These are phyloP conservation scores for Ustilago curta DNA, from an alignment of 1,284 basidiomycete species.

Conservation along the genomic window DNA sequence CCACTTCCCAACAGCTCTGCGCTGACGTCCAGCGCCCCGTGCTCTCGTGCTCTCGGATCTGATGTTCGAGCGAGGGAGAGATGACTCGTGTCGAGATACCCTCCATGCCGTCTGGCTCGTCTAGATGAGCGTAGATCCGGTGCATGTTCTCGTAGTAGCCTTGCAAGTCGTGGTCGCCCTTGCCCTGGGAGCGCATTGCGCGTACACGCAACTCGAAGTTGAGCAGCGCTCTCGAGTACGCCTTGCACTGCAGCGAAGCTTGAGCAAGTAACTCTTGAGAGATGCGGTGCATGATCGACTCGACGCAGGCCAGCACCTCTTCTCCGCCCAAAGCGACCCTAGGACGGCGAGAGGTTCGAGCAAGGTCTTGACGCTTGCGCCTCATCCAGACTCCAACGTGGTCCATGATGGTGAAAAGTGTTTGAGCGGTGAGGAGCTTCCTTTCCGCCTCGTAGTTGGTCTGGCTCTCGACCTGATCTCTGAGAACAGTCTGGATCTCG, in stretches of 20 bases:
- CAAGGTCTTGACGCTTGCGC: slow-evolving; percentile 68
- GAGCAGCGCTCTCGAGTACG: slow-evolving; percentile 93
- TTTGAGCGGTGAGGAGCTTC: slow-evolving; percentile 75
- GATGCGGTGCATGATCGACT: slow-evolving; percentile 83
- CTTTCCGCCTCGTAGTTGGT: slow-evolving; percentile 56
- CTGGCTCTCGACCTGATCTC: slow-evolving; percentile 79
- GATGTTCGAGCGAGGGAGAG: slow-evolving; percentile 91
- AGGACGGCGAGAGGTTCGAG: slow-evolving; percentile 37
- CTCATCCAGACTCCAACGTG: slow-evolving; percentile 92
- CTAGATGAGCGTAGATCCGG: slow-evolving; percentile 93
- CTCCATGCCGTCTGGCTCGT: slow-evolving; percentile 99
- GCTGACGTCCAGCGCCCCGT: slow-evolving; percentile 98
- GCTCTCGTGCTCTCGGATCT: slow-evolving; percentile 97
- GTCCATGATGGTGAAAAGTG: slow-evolving; percentile 92
- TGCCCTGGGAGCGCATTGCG: slow-evolving; percentile 57
- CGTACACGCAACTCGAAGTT: slow-evolving; percentile 81
- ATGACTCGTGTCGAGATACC: slow-evolving; percentile 91
- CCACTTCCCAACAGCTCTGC: slow-evolving; percentile 99
- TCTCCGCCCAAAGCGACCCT: slow-evolving; percentile 44
- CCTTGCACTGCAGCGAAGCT: slow-evolving; percentile 92
- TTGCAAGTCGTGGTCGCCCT: slow-evolving; percentile 70
- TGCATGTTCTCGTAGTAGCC: slow-evolving; percentile 90
- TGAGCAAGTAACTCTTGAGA: slow-evolving; percentile 90
- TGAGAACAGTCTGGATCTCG: slow-evolving; percentile 85
- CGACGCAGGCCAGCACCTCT: slow-evolving; percentile 72